Evolutionary conservation across 2,329 filamentous ascomycete genomes (phyloP).

Genomic region (Leptographium lundbergii): DNA sequence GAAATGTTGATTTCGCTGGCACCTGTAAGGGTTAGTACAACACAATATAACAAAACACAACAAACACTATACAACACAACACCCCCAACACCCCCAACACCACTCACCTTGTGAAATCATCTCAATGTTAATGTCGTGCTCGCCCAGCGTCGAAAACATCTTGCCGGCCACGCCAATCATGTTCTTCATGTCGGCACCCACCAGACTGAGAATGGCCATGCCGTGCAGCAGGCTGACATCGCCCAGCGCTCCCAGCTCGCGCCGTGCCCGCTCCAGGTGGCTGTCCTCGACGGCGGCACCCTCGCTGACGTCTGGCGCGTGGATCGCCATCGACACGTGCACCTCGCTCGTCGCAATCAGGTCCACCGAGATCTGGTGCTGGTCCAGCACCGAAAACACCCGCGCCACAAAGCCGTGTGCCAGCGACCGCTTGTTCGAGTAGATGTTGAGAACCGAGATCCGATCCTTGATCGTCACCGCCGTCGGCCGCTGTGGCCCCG

Average conservation of each 20-base stretch:
- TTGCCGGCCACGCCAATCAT: conserved; percentile 87
- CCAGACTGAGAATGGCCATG: conserved; percentile 92
- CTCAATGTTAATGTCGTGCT: conserved; percentile 92
- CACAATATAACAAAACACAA: conserved; percentile 14
- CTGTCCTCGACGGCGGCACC: conserved; percentile 25
- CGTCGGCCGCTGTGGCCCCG: conserved; percentile 61
- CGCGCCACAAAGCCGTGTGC: conserved; percentile 92
- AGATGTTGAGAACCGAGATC: conserved; percentile 94
- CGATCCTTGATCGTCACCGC: conserved; percentile 96
- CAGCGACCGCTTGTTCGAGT: conserved; percentile 92
- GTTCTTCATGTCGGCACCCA: conserved; percentile 94
- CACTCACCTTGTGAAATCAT: conserved; percentile 93
- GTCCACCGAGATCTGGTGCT: conserved; percentile 79
- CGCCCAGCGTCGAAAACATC: conserved; percentile 90
- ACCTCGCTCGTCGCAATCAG: conserved; percentile 95
- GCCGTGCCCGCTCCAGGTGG: conserved; percentile 38
- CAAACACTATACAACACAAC: conserved; percentile 30
- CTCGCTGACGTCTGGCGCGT: conserved; percentile 53
- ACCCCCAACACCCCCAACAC: too few relatives aligned
- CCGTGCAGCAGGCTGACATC: conserved; percentile 80
- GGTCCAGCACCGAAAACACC: conserved; percentile 85
- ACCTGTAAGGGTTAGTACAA: conserved; percentile 34
- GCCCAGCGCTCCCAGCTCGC: conserved; percentile 63
- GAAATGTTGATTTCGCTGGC: conserved; percentile 99
- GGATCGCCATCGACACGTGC: conserved; percentile 93